Evolutionary conservation across 1,284 basidiomycete species (phyloP), one percentile per base, ranked within the genome.

Genomic region (Sporisorium scitamineum): DNA sequence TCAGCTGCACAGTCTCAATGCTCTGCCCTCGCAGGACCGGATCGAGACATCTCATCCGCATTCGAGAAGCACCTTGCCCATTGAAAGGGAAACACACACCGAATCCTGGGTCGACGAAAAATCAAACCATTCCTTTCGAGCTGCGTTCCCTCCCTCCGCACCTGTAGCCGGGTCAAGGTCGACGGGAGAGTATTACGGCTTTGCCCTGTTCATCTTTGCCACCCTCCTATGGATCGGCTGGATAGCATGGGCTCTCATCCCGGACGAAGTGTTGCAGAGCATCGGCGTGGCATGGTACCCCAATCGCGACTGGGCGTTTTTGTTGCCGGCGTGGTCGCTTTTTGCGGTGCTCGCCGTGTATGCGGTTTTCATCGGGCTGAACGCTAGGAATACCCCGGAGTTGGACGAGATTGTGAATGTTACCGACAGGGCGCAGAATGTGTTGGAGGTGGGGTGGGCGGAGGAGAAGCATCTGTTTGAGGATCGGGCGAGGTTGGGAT

Each of bases 271-370:
- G 37, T 54, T 80, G 14, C 54, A 67, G 44, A 53, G 52, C 22
- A 22, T 80, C 3, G 78, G 79, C 20, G 70, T 80, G n/a, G 75
- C 69, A 2, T 80, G 77, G 77, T 80, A 80, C 44, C 79, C 79
- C 11, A 80, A 76, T 24, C 68, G 79, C 26, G 79, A 80, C 18
- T 80, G 79, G 79, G 79, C 79, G 5, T 80, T 72, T 22, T 52
- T 80, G 26, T 31, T 80, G 20, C 79, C 79, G 1, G 77, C 79
- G 5, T 80, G 77, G 76, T 75, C 74, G 8, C 42, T 77, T n/a
- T 61, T 80, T 32, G 67, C 64, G 9, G 71, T 80, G n/a, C 61
- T 80, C 16, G 69, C 68, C 26, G 53, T 65, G 26, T 80, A 80
- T 54, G 75, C 68, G 20, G 71, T 61, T 32, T 80, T 80, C 16